Evolutionary conservation across 2,329 filamentous ascomycete genomes (phyloP).

Genomic region (Domatiomyces globalis): DNA sequence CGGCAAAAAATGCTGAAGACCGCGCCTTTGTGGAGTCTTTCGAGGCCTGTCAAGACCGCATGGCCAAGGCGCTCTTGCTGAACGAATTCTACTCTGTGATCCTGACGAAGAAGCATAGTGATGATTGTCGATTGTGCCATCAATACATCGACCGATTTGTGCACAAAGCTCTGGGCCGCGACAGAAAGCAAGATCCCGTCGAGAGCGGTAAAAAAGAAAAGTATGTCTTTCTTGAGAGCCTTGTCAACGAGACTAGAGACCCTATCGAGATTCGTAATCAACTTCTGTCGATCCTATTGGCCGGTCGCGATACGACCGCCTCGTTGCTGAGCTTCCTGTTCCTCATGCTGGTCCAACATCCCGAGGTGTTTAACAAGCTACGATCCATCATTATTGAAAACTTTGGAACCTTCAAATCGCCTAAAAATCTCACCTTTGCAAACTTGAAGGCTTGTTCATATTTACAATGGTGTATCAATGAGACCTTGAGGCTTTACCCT

Average conservation of each 20-base stretch:
- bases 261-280: conserved; percentile 17
- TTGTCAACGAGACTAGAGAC: conserved; percentile 14
- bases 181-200: no score
- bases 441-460: conserved; percentile 10
- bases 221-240: conserved; percentile 13
- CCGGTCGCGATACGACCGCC: conserved; percentile 26
- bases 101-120: no score
- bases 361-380: conserved; percentile 27
- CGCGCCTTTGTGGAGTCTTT: conserved; percentile 24
- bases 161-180: neutral
- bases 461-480: conserved; percentile 19
- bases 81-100: conserved; percentile 18
- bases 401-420: conserved; percentile 6
- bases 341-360: conserved; percentile 19
- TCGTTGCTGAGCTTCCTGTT: conserved; percentile 22
- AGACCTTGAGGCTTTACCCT: conserved; percentile 34
- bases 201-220: neutral
- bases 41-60: conserved; percentile 18
- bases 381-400: conserved; percentile 19
- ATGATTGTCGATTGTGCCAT: neutral
- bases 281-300: conserved; percentile 24
- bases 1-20: conserved; percentile 26
- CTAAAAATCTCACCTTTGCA: conserved; percentile 7
- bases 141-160: conserved; percentile 5
- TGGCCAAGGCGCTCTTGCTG: conserved; percentile 19